Evolutionary conservation across 2,329 filamentous ascomycete species (phyloP).

Genomic region (Cryphonectria nitschkei): DNA sequence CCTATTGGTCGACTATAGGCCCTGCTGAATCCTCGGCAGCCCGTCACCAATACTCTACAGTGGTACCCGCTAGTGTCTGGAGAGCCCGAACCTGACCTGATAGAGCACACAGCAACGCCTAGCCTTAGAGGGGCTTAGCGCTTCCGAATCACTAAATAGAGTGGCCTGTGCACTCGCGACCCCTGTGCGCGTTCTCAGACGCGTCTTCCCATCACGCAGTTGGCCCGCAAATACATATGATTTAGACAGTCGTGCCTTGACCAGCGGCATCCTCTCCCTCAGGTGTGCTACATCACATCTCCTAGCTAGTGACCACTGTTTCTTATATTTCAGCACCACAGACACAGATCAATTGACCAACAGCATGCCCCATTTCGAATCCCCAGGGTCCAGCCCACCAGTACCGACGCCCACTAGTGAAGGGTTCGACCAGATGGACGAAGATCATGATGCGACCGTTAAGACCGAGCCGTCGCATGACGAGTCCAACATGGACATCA

Average conservation of each 20-base stretch:
- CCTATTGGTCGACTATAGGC: not conserved
- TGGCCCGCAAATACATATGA: too few species aligned
- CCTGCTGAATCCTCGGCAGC: not conserved
- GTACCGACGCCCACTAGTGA: constrained; percentile 27
- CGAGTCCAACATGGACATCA: constrained; percentile 42
- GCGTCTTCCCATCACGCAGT: constrained; percentile 14
- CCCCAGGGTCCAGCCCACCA: constrained; percentile 36
- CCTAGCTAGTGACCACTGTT: not conserved
- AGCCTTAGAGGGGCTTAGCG: not conserved
- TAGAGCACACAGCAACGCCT: not conserved
- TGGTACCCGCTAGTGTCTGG: not conserved
- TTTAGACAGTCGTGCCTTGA: not conserved
- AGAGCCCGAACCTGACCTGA: not conserved
- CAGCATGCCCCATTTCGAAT: constrained; percentile 51
- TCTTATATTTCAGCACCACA: not conserved
- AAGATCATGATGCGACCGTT: constrained; percentile 37
- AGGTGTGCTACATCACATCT: not conserved
- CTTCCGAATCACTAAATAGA: not conserved
- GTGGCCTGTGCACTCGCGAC: constrained; percentile 20
- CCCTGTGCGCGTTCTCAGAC: constrained; percentile 13
- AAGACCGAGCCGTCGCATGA: constrained; percentile 37
- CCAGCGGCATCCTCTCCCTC: too few species aligned
- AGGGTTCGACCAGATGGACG: constrained; percentile 32
- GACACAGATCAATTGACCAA: not conserved
- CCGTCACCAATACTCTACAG: not conserved